Evolutionary conservation across 169 alveolate genomes (phyloP), one percentile per base, ranked within the genome.

Genomic region (Eimeria acervulina): DNA sequence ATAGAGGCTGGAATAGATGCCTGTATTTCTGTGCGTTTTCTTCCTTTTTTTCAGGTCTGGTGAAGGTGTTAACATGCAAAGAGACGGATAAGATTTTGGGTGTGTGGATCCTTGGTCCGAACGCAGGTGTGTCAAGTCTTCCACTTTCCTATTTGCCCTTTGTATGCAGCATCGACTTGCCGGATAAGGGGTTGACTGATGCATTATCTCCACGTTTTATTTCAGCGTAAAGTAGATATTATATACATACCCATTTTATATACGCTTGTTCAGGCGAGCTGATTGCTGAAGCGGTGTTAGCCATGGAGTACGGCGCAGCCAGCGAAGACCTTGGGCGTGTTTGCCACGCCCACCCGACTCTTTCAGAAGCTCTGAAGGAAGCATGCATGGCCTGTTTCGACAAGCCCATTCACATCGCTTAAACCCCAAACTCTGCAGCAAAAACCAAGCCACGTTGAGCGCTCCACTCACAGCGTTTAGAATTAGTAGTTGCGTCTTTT

Each of bases 311-410:
- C 95, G 99, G 99, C 47, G 99, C 99, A 8, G 96, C 99, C 31
- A 97, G 99, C 72, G 99, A 99, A 95, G 99, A 99, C 96, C 97
- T 99, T 52, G 99, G 97, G 38, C 98, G 99, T 93, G 98, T 99
- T 93, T 98, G 99, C 97, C 99, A 98, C 97, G 99, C 99, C 44
- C 99, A 99, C 96, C 99, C 99, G 52, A 99, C 99, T 63, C 98
- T 99, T 52, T 98, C 99, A 8, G 99, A 99, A 97, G 99, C 99
- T 26, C 96, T 98, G 63, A 98, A 98, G 95, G 99, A 98, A 95
- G 99, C 99, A 0, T 98, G 99, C 90, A 97, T 99, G 99, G 99
- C 99, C 23, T 98, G 99, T 52, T 98, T 97, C 96, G 98, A 96
- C 96, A 99, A 98, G 96, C 98, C 99, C 59, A 99, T 99, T 89